Evolutionary conservation across 805 yeast genomes (phyloP), one percentile per base, ranked within the genome.

Genomic region (Tetrapisispora pingtungensis): DNA sequence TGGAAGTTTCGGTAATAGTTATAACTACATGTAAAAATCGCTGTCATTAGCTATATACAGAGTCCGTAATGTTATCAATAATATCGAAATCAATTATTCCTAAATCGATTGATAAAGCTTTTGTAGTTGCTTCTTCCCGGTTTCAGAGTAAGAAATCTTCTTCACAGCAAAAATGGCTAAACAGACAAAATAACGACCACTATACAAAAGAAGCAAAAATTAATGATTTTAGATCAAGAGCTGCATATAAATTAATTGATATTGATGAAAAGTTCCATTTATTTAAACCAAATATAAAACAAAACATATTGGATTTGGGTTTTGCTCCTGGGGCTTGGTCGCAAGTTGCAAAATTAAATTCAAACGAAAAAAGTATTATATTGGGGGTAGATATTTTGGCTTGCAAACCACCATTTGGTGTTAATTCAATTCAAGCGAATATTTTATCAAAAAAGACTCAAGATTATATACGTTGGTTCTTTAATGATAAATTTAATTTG

Each of bases 271-370:
- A 74, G 53, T 84, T 70, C 63, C 61, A 69, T 28, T 48, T 93
- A 2, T 80, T 90, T 59, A 62, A 65, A 33, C 70, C 70, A 2
- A 38, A 43, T 7, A 44, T 39, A 12, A 70, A 77, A 0, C 71
- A 66, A 50, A 74, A 78, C 36, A 83, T 93, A 0, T 77, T 93
- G 4, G 98, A 93, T 66, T 66, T 93, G 38, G 96, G 96, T 0
- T 88, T 79, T 61, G 95, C 96, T 0, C 96, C 96, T 0, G 96
- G 96, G 0, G 88, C 95, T 3, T 87, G 96, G 96, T 77, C 90
- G 8, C 95, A 87, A 58, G 89, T 86, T 1, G 89, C 90, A 0
- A 65, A 74, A 8, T 75, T 75, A 43, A 61, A 74, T 44, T 71
- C 78, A 1, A 56, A 61, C 17, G 71, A 72, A 1, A 57, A 65